A percentile compares a stretch with the other conserved stretches of the same genome.
These are phyloP conservation scores for Aspergillus fijiensis DNA, from an alignment of 2,329 filamentous ascomycete species.

Conservation along the genomic window DNA sequence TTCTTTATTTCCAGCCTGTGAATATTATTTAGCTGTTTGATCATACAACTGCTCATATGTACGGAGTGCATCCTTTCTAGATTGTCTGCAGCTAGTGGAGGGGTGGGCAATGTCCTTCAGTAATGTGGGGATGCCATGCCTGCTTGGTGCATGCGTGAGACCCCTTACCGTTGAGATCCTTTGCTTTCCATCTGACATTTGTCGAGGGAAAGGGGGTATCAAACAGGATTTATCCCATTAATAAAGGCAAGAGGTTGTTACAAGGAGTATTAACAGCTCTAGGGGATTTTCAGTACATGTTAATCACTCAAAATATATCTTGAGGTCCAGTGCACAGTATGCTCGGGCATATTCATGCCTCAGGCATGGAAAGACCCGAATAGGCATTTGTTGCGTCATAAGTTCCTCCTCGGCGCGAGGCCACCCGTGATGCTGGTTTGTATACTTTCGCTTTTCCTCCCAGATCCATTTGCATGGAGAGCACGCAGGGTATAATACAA, in stretches of 20 bases:
- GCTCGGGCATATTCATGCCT: not conserved
- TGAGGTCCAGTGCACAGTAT: not conserved
- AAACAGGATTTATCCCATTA: no score
- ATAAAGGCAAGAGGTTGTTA: no score
- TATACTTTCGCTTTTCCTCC: not conserved
- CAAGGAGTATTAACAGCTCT: no score
- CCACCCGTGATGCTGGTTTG: not conserved
- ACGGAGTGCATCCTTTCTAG: not conserved
- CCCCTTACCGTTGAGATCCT: not conserved
- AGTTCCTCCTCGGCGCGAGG: not conserved
- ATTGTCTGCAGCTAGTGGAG: not conserved
- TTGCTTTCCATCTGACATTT: not conserved
- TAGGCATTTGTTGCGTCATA: not conserved
- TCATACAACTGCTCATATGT: slow-evolving; percentile 8
- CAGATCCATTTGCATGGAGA: not conserved
- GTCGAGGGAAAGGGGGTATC: not conserved
- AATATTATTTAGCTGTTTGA: slow-evolving; percentile 15
- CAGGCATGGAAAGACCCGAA: slow-evolving; percentile 2
- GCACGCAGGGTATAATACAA: slow-evolving; percentile 3
- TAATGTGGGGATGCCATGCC: not conserved
- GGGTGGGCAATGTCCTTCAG: not conserved
- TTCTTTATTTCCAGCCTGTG: slow-evolving; percentile 16
- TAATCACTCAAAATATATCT: not conserved
- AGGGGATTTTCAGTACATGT: not conserved
- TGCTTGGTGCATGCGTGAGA: not conserved